phyloP scores from a whole-genome alignment of 306 rosid species.

The Geum urbanum region DNA sequence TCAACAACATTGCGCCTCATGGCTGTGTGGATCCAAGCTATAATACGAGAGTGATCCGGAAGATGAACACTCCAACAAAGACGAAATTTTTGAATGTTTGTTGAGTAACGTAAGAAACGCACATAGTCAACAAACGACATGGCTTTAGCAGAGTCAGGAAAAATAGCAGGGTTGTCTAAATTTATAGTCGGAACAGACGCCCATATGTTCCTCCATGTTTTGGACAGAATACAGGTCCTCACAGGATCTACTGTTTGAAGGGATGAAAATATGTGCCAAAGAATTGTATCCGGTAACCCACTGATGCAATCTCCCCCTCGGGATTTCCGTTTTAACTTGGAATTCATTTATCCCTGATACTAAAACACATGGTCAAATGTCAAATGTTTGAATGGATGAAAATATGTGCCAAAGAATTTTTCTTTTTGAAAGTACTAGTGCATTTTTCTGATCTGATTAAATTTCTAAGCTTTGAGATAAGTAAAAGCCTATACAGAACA shows the following conservation, averaged over 20 bases:
- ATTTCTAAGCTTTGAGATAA: no score
- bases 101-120: background rate
- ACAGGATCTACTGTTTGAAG: background rate
- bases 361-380: background rate
- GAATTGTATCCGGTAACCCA: slow-evolving; percentile 1
- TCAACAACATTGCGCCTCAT: background rate
- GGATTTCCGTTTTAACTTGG: background rate
- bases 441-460: no score
- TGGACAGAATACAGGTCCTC: slow-evolving; percentile 1
- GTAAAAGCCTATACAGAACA: no score
- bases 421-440: no score
- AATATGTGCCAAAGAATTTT: no score
- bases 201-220: slow-evolving; percentile 5
- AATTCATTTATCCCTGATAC: background rate
- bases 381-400: no score
- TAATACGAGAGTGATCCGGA: background rate
- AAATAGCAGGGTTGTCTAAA: background rate
- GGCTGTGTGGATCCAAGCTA: background rate
- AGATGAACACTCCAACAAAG: background rate
- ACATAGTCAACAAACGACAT: background rate
- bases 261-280: background rate
- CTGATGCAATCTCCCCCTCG: background rate
- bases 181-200: background rate
- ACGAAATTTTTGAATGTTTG: background rate
- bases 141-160: background rate